These are phyloP conservation scores for Fusarium incarnatum DNA, from an alignment of 2,329 filamentous ascomycete species.

Conservation along the genomic window DNA sequence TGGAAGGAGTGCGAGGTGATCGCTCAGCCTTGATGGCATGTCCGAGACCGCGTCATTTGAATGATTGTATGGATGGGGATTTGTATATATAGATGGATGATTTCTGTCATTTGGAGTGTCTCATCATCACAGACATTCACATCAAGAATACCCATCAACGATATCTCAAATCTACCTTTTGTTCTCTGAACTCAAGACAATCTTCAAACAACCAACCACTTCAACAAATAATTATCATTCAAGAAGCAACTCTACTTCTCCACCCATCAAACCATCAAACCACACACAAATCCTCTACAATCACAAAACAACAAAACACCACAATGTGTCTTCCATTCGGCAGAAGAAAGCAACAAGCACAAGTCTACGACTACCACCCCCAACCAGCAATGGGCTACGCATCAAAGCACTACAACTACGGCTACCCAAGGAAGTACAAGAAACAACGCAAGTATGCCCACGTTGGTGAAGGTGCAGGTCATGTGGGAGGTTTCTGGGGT, in stretches of 20 bases:
- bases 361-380: not conserved
- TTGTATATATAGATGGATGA: not conserved
- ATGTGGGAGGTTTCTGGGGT: not conserved
- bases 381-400: not conserved
- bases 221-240: too few species aligned
- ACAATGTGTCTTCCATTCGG: not conserved
- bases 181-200: too few species aligned
- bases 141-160: not conserved
- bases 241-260: too few species aligned
- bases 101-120: not conserved
- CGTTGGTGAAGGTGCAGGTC: not conserved
- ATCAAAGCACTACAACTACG: not conserved
- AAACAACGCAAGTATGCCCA: not conserved
- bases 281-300: not conserved
- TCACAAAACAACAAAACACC: not conserved
- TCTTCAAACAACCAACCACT: too few species aligned
- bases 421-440: not conserved
- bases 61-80: not conserved
- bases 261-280: too few species aligned
- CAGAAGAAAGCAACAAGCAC: not conserved
- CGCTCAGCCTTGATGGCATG: not conserved
- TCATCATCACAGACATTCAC: not conserved
- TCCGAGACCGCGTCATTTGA: not conserved
- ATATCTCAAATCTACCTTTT: not conserved
- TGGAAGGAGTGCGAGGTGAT: not conserved